Conservation (phyloP, 2,329 filamentous ascomycete species). For the Botryotinia convoluta region DNA sequence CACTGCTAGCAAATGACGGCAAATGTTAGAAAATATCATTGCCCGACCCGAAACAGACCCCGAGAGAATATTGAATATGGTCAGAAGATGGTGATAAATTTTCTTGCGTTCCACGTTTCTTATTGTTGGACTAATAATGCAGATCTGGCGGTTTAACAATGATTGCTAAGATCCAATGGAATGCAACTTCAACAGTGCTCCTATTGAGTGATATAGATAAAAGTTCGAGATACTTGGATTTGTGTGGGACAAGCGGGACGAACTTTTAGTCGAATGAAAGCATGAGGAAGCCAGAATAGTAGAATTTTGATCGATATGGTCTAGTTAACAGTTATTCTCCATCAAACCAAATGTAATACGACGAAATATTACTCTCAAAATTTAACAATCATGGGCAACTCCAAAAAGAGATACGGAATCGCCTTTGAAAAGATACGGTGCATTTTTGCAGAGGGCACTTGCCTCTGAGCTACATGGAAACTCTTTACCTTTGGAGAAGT, state of each 20-base stretch:
- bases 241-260: background rate
- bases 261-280: background rate
- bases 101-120: background rate
- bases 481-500: background rate
- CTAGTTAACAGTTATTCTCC: background rate
- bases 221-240: background rate
- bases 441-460: background rate
- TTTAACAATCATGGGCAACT: background rate
- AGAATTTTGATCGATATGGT: background rate
- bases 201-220: background rate
- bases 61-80: background rate
- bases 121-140: background rate
- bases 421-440: background rate
- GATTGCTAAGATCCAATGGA: background rate
- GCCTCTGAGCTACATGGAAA: background rate
- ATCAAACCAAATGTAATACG: background rate
- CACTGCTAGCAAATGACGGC: background rate
- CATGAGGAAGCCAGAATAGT: background rate
- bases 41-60: background rate
- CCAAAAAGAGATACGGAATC: background rate
- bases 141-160: background rate
- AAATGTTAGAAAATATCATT: background rate
- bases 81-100: background rate
- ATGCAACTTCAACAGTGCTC: no score
- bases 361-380: background rate